Base-by-base conservation (phyloP, 23 red algal species). In the Cyanidioschyzon merolae region DNA sequence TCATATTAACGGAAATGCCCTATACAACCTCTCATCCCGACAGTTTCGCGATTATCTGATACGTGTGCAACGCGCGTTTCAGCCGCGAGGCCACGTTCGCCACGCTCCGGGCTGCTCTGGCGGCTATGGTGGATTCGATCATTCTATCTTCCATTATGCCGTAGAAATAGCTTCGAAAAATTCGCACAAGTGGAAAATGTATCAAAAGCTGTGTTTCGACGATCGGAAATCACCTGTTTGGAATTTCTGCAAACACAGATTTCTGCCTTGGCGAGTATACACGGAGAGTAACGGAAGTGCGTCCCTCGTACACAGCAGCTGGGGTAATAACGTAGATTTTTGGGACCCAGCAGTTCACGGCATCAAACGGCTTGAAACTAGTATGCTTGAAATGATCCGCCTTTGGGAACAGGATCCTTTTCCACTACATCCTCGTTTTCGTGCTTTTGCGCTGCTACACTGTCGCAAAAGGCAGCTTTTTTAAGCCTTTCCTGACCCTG, bases 191-290 rank as follows among this genome's bases (percentile, higher is more conserved):
- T 58, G 38, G 38, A n/a, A 50, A 1, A 40, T 21, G n/a, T 31
- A 2, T 2, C 59, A 26, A 41, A 37, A n/a, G 27, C 50, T 21
- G 1, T 31, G 38, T 3, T 41, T 81, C 32, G 37, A 1, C 18
- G 59, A 41, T n/a, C 45, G 27, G 2, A 50, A 81, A 40, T 1
- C 78, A 1, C 68, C 68, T 15, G 1, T 81, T 25, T 1, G 54
- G 54, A 81, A 81, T 27, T 81, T 12, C 59, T 81, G 78, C 51
- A 54, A 81, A 50, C 78, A 81, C 39, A 25, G 34, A 2, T 81
- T 50, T 40, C 39, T 34, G 15, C 40, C 50, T 1, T 39, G 68
- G 50, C 27, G 2, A 1, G 78, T 81, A 3, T 32, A 17, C 7
- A 7, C 32, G 29, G 29, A 71, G 29, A 35, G n/a, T 71, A 15